These are phyloP conservation scores for Peterozyma xylosa DNA, from an alignment of 805 yeast genomes.

Conservation along the genomic window DNA sequence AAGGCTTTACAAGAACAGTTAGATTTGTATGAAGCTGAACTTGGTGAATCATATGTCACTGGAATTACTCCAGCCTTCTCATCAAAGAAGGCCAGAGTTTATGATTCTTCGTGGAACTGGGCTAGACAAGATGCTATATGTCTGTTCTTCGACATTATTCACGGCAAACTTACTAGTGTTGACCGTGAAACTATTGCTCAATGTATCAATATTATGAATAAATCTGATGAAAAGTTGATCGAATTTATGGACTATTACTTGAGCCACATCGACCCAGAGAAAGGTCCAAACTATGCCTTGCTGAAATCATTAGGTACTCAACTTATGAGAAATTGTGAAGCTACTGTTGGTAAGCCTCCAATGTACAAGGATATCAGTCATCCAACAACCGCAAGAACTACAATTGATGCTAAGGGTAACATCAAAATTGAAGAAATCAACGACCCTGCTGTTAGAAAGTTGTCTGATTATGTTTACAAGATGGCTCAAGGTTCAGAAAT, in stretches of 20 bases:
- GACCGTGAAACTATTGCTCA: constrained; percentile 95
- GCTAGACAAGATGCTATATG: constrained; percentile 94
- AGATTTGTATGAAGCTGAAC: constrained; percentile 83
- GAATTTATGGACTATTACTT: constrained; percentile 94
- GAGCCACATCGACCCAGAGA: constrained; percentile 75
- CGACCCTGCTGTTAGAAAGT: constrained; percentile 86
- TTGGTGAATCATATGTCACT: constrained; percentile 88
- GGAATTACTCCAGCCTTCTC: constrained; percentile 91
- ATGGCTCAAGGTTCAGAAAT: constrained; percentile 93
- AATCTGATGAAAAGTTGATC: constrained; percentile 88
- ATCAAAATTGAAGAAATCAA: constrained; percentile 77
- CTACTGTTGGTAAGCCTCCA: constrained; percentile 69
- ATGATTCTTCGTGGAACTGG: constrained; percentile 99
- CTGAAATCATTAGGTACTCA: constrained; percentile 89
- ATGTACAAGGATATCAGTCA: constrained; percentile 92
- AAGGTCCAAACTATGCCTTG: constrained; percentile 88
- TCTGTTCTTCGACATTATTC: constrained; percentile 92
- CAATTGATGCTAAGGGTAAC: constrained; percentile 82
- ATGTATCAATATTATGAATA: constrained; percentile 96
- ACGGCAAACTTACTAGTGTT: constrained; percentile 83
- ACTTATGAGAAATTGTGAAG: constrained; percentile 91
- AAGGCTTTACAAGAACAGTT: constrained; percentile 79
- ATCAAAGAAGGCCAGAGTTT: constrained; percentile 86
- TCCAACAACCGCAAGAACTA: constrained; percentile 93
- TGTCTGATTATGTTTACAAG: constrained; percentile 91